Base-by-base conservation (phyloP, 352 stramenopile genomes). In the Saprolegnia diclina region DNA sequence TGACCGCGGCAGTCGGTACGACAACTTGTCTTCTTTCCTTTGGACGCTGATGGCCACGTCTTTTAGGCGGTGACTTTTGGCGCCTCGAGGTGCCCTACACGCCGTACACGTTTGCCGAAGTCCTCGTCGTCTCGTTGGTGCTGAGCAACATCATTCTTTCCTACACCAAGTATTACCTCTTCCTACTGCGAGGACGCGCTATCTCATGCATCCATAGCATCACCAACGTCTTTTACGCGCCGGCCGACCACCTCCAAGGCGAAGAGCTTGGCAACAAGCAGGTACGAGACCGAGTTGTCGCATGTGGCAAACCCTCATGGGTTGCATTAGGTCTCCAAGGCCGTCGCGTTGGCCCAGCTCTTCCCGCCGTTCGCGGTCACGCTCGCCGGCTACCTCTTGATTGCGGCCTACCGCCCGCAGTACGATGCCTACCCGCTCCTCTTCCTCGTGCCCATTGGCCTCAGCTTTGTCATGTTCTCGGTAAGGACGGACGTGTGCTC, bases 391-490 rank as follows among this genome's bases (percentile, higher is more conserved):
- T 83, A 73, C 55, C 66, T 93, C 1, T 91, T 86, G 83, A 87
- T 95, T 71, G 79, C 76, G 19, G 87, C 83, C 0, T 84, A 84
- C 2, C 76, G 74, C 21, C 72, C 77, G 19, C 77, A 90, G 64
- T 95, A 92, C 72, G 56, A 72, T 1, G 72, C 76, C 56, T 91
- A 91, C 71, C 87, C 87, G 5, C 67, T 90, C 46, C 63, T 95
- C 66, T 92, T 91, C 71, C 76, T 95, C 59, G 85, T 88, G 54
- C 77, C 85, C 13, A 85, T 93, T 64, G 87, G 87, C 57, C 89
- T 93, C 42, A 81, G 79, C 48, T 95, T 87, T 63, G 85, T 95
- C 32, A 83, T 91, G 73, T 91, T 95, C 62, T 93, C 87, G 75
- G 86, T 94, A 63, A 59, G 7, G 19, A 37, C n/a, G n/a, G n/a